Evolutionary conservation across 352 stramenopile genomes (phyloP).

Genomic region (Phytopythium aichiense): DNA sequence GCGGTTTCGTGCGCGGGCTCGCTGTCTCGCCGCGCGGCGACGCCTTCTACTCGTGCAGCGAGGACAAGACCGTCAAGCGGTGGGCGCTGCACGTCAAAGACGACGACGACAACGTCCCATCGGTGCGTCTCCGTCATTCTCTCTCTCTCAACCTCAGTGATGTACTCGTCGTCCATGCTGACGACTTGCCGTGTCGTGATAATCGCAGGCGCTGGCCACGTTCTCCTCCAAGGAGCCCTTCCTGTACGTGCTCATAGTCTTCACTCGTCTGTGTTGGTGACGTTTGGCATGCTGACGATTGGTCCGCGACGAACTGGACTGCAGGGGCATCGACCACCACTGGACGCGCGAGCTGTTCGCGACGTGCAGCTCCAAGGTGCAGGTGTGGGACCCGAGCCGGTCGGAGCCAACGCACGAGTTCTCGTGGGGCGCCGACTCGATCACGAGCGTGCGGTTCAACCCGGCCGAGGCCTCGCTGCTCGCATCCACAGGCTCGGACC

Average conservation of each 20-base stretch:
- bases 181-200: constrained; percentile 6
- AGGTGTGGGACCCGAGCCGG: constrained; percentile 95
- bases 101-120: constrained; percentile 66
- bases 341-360: constrained; percentile 93
- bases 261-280: too few species aligned
- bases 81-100: constrained; percentile 79
- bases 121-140: constrained; percentile 9
- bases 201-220: constrained; percentile 43
- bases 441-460: constrained; percentile 95
- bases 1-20: constrained; percentile 92
- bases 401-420: constrained; percentile 93
- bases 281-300: neutral
- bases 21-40: constrained; percentile 71
- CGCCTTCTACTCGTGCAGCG: constrained; percentile 92
- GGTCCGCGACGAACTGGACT: neutral
- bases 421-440: constrained; percentile 94
- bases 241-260: constrained; percentile 34
- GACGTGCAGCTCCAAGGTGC: constrained; percentile 91
- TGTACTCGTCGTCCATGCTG: neutral
- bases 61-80: constrained; percentile 95
- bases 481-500: constrained; percentile 93
- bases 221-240: constrained; percentile 86
- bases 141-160: neutral
- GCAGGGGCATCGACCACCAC: constrained; percentile 97
- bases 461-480: constrained; percentile 94